Percentiles rank a stretch among this genome's conserved stretches.
phyloP scores from a whole-genome alignment of 1,284 basidiomycete species.

The Gymnopus androsaceus region DNA sequence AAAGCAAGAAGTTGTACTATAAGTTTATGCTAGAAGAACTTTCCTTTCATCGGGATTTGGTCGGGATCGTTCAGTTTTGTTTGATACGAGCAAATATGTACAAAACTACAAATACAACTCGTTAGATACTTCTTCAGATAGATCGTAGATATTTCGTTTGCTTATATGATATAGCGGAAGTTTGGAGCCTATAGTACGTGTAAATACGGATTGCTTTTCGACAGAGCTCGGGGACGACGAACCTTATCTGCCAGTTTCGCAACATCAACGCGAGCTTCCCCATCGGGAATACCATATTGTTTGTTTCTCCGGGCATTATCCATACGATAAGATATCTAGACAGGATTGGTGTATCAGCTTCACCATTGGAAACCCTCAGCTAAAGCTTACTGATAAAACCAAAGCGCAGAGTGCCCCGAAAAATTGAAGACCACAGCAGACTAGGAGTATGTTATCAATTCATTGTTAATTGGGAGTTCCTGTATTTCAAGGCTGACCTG shows the following conservation, averaged over 20 bases:
- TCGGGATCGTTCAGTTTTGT: too few species aligned
- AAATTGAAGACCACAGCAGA: slow-evolving; percentile 59
- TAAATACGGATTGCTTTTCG: not conserved
- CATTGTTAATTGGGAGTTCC: too few species aligned
- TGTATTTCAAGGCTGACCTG: not conserved
- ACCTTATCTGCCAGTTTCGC: slow-evolving; percentile 69
- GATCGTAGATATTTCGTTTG: not conserved
- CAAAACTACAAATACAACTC: slow-evolving; percentile 5
- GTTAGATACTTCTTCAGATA: not conserved
- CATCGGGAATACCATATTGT: slow-evolving; percentile 53
- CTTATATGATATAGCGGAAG: slow-evolving; percentile 50
- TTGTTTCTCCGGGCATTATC: slow-evolving; percentile 63
- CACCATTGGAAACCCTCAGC: not conserved
- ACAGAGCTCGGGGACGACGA: slow-evolving; percentile 16
- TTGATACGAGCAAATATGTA: not conserved
- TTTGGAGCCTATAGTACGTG: slow-evolving; percentile 41
- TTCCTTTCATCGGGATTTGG: too few species aligned
- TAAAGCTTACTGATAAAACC: slow-evolving; percentile 50
- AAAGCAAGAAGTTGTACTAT: not conserved
- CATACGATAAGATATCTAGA: slow-evolving; percentile 59
- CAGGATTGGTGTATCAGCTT: not conserved
- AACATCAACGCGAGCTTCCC: slow-evolving; percentile 60
- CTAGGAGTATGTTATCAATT: slow-evolving; percentile 32
- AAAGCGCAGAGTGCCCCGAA: slow-evolving; percentile 55
- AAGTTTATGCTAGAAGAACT: too few species aligned